Base-by-base conservation (phyloP, 306 rosid species). In the Dryas alaskensis region DNA sequence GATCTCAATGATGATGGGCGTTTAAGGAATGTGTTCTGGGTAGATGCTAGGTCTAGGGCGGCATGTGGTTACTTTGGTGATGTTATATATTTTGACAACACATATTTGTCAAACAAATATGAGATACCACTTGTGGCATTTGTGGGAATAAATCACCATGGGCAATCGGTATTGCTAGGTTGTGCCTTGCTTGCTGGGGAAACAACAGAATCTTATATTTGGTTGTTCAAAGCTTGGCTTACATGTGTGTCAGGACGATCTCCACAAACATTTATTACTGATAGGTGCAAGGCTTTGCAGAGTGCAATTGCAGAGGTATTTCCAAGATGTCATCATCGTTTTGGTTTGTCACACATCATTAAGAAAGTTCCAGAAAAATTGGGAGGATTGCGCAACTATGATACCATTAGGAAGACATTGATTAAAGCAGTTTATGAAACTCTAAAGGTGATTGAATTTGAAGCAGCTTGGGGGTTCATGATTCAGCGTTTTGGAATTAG, bases 161-260 rank as follows among this genome's bases (percentile, higher is more conserved):
- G 92, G 45, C 97, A 89, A 72, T 72, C 88, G 0, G 96, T 91
- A 47, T 80, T 93, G 73, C 82, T 93, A 58, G 98, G 98, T 17
- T 91, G 96, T 83, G 97, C 96, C 51, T 85, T 91, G 46, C 90
- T 91, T 69, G 91, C 97, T 17, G 90, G 97, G 77, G 97, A 93
- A 80, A 88, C 89, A 1, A 52, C 68, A 14, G 91, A 89, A 67
- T 89, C 97, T 61, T 93, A 91, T 81, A 4, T 60, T 71, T 93
- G 98, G 98, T 77, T 93, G 76, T 89, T 93, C 83, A 88, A 78
- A 84, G 69, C 96, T 73, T 93, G 98, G 98, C 79, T 87, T 57
- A 85, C 82, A 17, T 91, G 89, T 79, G 81, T 84, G 84, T 77
- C 89, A 3, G 91, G 92, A 69, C 81, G 70, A 74, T 73, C 80